Evolutionary conservation across 2,329 filamentous ascomycete species (phyloP).

Genomic region (Alternaria rosae): DNA sequence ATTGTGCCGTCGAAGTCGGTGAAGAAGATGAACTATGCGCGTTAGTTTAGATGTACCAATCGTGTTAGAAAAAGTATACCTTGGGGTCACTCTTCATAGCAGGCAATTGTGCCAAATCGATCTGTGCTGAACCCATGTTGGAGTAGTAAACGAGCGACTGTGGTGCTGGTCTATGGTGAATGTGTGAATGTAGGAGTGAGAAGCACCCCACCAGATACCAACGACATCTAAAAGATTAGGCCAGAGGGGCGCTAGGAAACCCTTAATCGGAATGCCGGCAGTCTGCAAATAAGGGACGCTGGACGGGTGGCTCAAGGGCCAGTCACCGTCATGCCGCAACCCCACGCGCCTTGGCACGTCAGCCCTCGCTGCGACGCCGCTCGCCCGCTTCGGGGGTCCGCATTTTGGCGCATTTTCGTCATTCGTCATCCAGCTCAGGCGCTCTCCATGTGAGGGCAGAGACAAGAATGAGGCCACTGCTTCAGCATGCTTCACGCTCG

Average conservation of each 20-base stretch:
- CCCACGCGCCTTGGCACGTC: slow-evolving; percentile 37
- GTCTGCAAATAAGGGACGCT: slow-evolving; percentile 13
- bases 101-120: slow-evolving; percentile 49
- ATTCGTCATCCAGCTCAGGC: slow-evolving; percentile 18
- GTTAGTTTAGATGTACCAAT: slow-evolving; percentile 17
- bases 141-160: neutral
- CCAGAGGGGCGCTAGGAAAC: slow-evolving; percentile 25
- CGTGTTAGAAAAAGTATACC: slow-evolving; percentile 16
- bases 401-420: slow-evolving; percentile 21
- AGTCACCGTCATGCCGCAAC: slow-evolving; percentile 25
- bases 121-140: slow-evolving; percentile 45
- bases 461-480: slow-evolving; percentile 50
- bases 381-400: slow-evolving; percentile 12
- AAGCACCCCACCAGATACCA: neutral
- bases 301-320: neutral
- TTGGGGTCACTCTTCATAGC: slow-evolving; percentile 68
- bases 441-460: slow-evolving; percentile 34
- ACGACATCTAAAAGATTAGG: neutral
- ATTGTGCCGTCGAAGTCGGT: slow-evolving; percentile 99
- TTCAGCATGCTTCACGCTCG: slow-evolving; percentile 51
- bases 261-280: slow-evolving; percentile 31
- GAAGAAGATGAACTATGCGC: slow-evolving; percentile 85
- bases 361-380: slow-evolving; percentile 26
- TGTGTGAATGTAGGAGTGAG: neutral
- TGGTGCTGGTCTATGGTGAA: neutral